A percentile compares a stretch with the other conserved stretches of the same genome.
Conservation (phyloP, 352 stramenopile species). For the Achlya hypogyna region DNA sequence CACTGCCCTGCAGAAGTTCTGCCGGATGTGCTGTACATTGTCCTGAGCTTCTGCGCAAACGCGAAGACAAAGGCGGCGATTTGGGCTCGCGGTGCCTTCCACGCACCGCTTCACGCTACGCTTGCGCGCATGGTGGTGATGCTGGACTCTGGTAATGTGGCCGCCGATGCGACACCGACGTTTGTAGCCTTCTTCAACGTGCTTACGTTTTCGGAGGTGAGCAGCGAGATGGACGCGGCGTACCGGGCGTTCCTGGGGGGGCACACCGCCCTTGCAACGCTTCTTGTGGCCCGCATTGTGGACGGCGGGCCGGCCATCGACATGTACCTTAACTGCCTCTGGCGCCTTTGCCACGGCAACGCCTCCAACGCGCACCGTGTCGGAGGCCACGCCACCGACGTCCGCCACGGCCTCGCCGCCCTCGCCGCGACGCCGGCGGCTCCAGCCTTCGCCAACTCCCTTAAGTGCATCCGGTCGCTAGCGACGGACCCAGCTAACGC, state of each 20-base stretch:
- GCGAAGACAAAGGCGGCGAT: neutral
- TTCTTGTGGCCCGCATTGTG: neutral
- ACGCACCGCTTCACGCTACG: neutral
- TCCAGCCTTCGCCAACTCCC: neutral
- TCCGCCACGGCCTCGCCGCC: neutral
- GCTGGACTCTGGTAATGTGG: neutral
- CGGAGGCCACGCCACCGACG: neutral
- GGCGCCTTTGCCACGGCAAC: conserved; percentile 13
- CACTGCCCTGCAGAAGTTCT: neutral
- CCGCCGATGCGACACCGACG: neutral
- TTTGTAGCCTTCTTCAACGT: conserved; percentile 17
- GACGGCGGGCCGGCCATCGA: neutral
- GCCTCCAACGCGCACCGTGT: neutral
- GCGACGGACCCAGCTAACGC: neutral
- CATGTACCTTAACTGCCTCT: conserved; percentile 7
- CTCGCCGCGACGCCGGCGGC: neutral
- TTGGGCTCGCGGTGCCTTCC: neutral
- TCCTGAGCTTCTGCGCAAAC: conserved; percentile 5
- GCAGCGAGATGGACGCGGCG: neutral
- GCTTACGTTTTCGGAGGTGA: neutral
- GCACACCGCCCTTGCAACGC: neutral
- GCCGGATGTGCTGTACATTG: conserved; percentile 2
- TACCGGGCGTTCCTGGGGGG: conserved; percentile 1
- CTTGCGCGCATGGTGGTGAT: neutral
- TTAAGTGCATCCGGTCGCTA: conserved; percentile 4